Base-by-base conservation (phyloP, 1,139 yeast species). In the Torulaspora pretoriensis region DNA sequence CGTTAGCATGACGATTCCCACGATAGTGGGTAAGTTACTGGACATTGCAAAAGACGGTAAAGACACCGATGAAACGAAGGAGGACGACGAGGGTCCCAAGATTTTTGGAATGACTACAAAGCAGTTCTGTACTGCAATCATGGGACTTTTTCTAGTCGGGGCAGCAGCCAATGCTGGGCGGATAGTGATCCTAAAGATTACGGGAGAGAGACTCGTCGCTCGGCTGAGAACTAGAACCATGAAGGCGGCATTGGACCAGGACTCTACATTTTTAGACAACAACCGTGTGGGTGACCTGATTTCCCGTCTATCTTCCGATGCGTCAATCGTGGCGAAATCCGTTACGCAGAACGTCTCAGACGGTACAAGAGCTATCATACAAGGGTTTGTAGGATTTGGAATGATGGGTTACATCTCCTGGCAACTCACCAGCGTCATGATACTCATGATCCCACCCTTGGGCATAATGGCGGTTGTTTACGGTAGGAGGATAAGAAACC, bases 201-300 rank as follows among this genome's bases (percentile, higher is more conserved):
- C 83, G 23, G 97, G 97, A 45, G 98, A 92, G 64, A 78, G 86
- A 52, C 69, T 92, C 32, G 96, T 90, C 17, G 89, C 96, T 2
- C 72, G 95, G 49, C 69, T 92, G 49, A 73, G 98, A 54, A 78
- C 95, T 2, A 73, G 83, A 42, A 76, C 92, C 31, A 83, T 88
- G 69, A 80, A 80, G 64, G 83, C 83, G 43, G 81, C 92, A 4
- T 70, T 90, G 45, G 78, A 83, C 26, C 96, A 90, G 61, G 97
- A 92, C 66, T 84, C 95, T 38, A 86, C 87, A 57, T 92, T 92
- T 61, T 82, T 87, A 60, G 97, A 92, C 59, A 83, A 85, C 25
- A 92, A 94, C 48, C 79, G 92, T 53, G 95, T 92, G 1, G 98
- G 97, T 37, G 98, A 92, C 64, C 72, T 92, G 60, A 88, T 92